Evolutionary conservation across 805 yeast species (phyloP).

Genomic region (Yarrowia porcina): DNA sequence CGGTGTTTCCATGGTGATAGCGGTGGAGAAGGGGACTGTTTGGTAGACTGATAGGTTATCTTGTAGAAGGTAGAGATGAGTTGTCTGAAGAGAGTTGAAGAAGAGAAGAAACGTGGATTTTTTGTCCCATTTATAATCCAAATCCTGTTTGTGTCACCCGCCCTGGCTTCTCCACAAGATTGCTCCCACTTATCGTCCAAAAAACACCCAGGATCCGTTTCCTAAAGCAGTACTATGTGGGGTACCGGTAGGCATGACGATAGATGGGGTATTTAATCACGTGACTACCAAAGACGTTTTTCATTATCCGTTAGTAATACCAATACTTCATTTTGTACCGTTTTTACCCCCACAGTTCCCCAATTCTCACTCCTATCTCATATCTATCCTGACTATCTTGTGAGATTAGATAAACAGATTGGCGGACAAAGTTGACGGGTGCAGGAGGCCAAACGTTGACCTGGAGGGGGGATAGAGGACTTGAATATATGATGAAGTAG

Average conservation of each 20-base stretch:
- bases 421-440: not conserved
- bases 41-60: too few relatives aligned
- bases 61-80: too few relatives aligned
- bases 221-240: not conserved
- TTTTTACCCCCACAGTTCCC: too few relatives aligned
- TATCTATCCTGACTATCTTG: not conserved
- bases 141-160: not conserved
- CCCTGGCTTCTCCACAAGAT: not conserved
- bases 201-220: not conserved
- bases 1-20: not conserved
- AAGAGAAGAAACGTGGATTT: too few relatives aligned
- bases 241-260: not conserved
- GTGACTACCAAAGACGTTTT: too few relatives aligned
- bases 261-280: too few relatives aligned
- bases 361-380: not conserved
- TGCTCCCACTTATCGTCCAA: not conserved
- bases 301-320: too few relatives aligned
- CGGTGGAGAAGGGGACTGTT: too few relatives aligned
- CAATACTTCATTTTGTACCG: too few relatives aligned
- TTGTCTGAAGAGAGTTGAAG: too few relatives aligned
- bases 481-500: not conserved
- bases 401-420: constrained; percentile 10
- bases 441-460: not conserved
- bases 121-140: not conserved
- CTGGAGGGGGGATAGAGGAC: too few relatives aligned